Evolutionary conservation across 495 filamentous ascomycete genomes (phyloP).

Genomic region (Lepraria neglecta): DNA sequence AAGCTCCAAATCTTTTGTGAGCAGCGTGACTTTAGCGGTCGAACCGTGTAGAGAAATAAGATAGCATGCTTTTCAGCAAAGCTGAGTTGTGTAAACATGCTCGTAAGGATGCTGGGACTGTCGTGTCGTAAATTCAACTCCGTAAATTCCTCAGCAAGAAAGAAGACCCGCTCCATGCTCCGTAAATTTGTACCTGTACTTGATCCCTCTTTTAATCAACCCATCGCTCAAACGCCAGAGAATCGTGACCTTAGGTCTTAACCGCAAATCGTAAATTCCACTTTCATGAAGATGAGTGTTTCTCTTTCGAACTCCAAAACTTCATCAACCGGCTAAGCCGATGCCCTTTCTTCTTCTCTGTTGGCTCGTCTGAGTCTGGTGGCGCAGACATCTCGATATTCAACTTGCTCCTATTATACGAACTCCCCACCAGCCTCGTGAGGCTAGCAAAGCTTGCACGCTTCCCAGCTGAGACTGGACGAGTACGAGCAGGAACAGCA

Average conservation of each 20-base stretch:
- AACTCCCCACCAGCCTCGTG: constrained; percentile 72
- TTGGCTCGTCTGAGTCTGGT: constrained; percentile 52
- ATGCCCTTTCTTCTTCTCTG: constrained; percentile 61
- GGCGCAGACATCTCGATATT: constrained; percentile 60
- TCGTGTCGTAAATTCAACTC: constrained; percentile 2
- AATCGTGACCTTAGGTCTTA: background rate
- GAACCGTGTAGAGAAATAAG: background rate
- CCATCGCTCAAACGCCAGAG: constrained; percentile 15
- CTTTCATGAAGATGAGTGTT: constrained; percentile 23
- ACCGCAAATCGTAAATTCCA: background rate
- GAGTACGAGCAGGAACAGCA: constrained; percentile 52
- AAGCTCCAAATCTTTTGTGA: background rate
- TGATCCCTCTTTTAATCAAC: background rate
- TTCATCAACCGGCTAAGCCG: constrained; percentile 75
- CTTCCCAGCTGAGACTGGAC: constrained; percentile 47
- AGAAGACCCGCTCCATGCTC: background rate
- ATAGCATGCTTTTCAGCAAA: background rate
- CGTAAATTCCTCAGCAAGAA: constrained; percentile 1
- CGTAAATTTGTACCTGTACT: background rate
- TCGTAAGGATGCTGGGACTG: constrained; percentile 3
- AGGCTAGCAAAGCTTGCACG: constrained; percentile 80
- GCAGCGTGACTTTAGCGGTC: background rate
- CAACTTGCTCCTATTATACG: constrained; percentile 74
- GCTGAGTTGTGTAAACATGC: background rate
- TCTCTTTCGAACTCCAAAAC: constrained; percentile 67